Evolutionary conservation across 441 rosid species (phyloP), one percentile per base, ranked within the genome.

Genomic region (Populus tomentosa): DNA sequence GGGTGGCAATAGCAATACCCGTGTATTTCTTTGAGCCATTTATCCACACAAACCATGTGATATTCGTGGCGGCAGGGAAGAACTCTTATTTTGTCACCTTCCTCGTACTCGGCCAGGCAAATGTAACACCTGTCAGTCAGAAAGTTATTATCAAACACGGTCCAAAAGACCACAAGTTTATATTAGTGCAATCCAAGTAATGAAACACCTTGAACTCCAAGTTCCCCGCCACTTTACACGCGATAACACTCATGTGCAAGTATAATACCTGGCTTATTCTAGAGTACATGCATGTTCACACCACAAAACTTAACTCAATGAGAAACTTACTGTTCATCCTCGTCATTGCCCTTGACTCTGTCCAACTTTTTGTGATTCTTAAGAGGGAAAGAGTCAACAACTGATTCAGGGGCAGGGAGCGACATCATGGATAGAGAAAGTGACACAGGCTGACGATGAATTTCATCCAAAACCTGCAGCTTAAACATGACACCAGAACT

Each of bases 11-110:
- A 33, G 28, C 13, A 38, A 70, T 87, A 89, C 95, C 93, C 92
- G 6, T 88, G 95, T 79, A 91, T 91, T 86, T 91, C 92, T 87
- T 91, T 91, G 24, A 91, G 93, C 95, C 95, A 91, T 87, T 91
- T 91, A 81, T 89, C 93, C 8, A 91, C 88, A 38, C 95, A 91
- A 13, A 87, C 75, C 93, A 88, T 88, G 78, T 91, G 95, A 77
- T 88, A 89, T 81, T 89, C 95, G 6, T 91, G 95, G 76, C 84
- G 86, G 88, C 96, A 91, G 14, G 96, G 96, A 67, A 91, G 96
- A 79, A 89, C 87, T 77, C 94, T 84, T 72, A 91, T 91, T 80
- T 84, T 82, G 78, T 91, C 90, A 50, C 88, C 94, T 76, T 91
- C 94, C 76, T 85, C 92, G 0, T 89, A 91, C 82, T 91, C 96